Evolutionary conservation across 345 rosid species (phyloP), one percentile per base, ranked within the genome.

Genomic region (Gossypium thurberi): DNA sequence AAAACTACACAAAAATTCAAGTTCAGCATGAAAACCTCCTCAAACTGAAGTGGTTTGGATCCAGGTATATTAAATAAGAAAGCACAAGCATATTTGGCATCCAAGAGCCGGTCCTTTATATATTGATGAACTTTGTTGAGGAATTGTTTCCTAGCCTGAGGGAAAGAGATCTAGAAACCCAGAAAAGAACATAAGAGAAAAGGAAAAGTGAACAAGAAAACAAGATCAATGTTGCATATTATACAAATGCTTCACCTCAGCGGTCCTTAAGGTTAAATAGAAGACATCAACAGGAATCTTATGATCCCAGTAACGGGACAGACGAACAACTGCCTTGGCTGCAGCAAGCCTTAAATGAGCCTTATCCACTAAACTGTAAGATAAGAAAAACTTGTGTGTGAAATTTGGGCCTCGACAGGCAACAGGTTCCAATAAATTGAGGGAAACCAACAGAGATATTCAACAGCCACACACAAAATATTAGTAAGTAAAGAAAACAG

Each of bases 321-420:
- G 81, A 51, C 96, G 97, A 84, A 95, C 90, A 84, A 92, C 85
- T 25, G 96, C 96, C 86, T 95, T 95, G 13, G 98, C 98, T 79
- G 97, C 84, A 83, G 99, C 93, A 81, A 95, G 89, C 85, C 81
- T 89, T 83, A 95, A 80, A 79, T 95, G 98, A 59, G 96, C 89
- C 84, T 88, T 91, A 80, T 95, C 97, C 70, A 89, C 89, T 77
- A 77, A 80, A 72, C 99, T 95, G 97, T 74, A 81, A 79, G 68
- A 85, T 56, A 15, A 43, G 52, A 79, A 60, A 46, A 73, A 61
- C 6, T 60, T 63, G 67, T 6, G 68, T 43, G 65, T 76, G 60
- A 76, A 71, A 74, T 70, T 60, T 48, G 67, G 21, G 70, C 52
- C 28, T 59, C 18, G 56, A 65, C 42, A 76, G 70, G 67, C 13